Base-by-base conservation (phyloP, 768 basidiomycete genomes). In the Rubroboletus pulcherrimus region DNA sequence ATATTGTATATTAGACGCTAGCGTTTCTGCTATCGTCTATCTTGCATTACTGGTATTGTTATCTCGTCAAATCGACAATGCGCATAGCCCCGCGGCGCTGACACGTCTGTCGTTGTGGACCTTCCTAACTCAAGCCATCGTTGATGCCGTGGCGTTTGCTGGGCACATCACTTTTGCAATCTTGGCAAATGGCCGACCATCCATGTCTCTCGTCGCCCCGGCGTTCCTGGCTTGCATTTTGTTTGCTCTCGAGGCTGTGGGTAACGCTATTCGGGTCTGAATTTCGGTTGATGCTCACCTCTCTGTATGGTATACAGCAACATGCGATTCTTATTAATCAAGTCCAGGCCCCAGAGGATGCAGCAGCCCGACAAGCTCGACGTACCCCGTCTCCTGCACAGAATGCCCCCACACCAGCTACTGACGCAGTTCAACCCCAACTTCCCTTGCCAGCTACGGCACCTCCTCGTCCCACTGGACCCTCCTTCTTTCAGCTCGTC, bases 121-220 rank as follows among this genome's bases (percentile, higher is more conserved):
- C 1, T 92, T 95, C 67, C 76, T 93, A 21, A 74, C 85, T 7
- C 91, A 94, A 70, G 81, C 87, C 6, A 81, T 86, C 1, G 80
- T 91, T 19, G 93, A 97, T 65, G 82, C 89, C 0, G 84, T 93
- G 41, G 84, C 89, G 0, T 95, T 96, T 67, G 89, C 90, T 19
- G 89, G 88, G 0, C 91, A 95, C 63, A 84, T 94, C 51, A 94
- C 92, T 0, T 87, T 96, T 55, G 91, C 90, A 5, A 87, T 95
- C 53, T 73, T 94, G 37, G 85, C 89, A 3, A 89, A 94, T 57
- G 92, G 92, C 41, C 75, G 85, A 31, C 82, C 91, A 2, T 92
- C 91, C 1, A 70, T 96, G 24, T 86, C 91, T 1, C 77, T 94
- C 26, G 78, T 94, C 39, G 87, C 88, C 0, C 92, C 93, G 2